Evolutionary conservation across 2,329 filamentous ascomycete species (phyloP), one percentile per base, ranked within the genome.

Genomic region (Aspergillus costaricaensis): DNA sequence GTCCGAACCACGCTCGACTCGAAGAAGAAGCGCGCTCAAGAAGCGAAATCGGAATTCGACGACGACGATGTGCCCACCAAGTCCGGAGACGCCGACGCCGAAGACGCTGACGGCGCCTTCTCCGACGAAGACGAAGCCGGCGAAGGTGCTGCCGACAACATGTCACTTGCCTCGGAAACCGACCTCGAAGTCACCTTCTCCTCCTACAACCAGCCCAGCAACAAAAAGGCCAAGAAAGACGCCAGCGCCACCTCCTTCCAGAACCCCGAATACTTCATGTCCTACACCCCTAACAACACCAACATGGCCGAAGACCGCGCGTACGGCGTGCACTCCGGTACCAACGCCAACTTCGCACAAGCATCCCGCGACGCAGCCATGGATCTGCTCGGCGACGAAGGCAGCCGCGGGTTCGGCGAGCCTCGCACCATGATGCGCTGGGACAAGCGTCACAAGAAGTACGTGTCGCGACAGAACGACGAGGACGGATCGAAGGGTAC

Each of bases 361-460:
- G 91, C 91, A 6, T 94, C 96, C n/a, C 86, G 92, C 68, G 86
- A 87, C 66, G 91, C 88, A 2, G 90, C 92, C 41, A 96, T 99
- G 91, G 95, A 98, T 76, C 87, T 99, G 12, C 89, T 86, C 62
- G 92, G 92, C 72, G 95, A 99, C 77, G 95, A 98, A 67, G 86
- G 85, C 10, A 86, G 67, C 10, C 91, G 91, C 72, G 84, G 86
- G 1, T 96, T 97, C 74, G 92, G 87, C 63, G 87, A 91, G 69
- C 87, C 92, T 2, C 85, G 88, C 50, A 89, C 88, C 67, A 82
- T 86, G 50, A 89, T 96, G 88, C 89, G 95, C 67, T 99, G 95
- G 95, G 95, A 99, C 81, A 94, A 96, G 81, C 96, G 96, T 77
- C 86, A 88, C 71, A 96, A 91, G 79, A 98, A 97, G 79, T 99